These are phyloP conservation scores for Xylaria sp. DNA, from an alignment of 2,329 filamentous ascomycete species.

Conservation along the genomic window DNA sequence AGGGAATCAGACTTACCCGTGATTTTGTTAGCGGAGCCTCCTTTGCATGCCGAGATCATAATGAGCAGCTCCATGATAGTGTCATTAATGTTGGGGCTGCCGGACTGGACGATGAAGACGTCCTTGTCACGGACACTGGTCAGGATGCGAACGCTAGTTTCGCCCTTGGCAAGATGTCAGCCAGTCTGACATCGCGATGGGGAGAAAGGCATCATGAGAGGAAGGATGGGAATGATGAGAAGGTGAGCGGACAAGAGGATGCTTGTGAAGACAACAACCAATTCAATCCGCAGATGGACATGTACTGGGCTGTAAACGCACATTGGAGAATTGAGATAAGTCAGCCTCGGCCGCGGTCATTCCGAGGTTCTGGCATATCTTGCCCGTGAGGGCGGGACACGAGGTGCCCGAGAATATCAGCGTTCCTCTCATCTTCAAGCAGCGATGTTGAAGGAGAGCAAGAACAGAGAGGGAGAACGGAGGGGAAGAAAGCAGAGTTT, in stretches of 20 bases:
- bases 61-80: slow-evolving; percentile 99
- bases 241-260: neutral
- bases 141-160: slow-evolving; percentile 64
- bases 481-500: slow-evolving; percentile 23
- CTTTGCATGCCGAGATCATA: slow-evolving; percentile 98
- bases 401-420: slow-evolving; percentile 64
- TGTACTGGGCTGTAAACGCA: slow-evolving; percentile 37
- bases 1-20: slow-evolving; percentile 59
- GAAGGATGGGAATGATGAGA: neutral
- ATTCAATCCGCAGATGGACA: slow-evolving; percentile 2
- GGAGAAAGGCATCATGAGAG: neutral
- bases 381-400: slow-evolving; percentile 57
- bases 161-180: slow-evolving; percentile 46
- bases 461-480: slow-evolving; percentile 24
- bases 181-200: slow-evolving; percentile 13
- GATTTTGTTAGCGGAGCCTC: slow-evolving; percentile 92
- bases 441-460: slow-evolving; percentile 23
- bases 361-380: slow-evolving; percentile 64
- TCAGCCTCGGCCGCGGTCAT: slow-evolving; percentile 60
- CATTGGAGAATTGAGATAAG: slow-evolving; percentile 66
- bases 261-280: slow-evolving; percentile 3
- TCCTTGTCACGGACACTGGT: slow-evolving; percentile 90
- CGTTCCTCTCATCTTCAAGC: slow-evolving; percentile 54
- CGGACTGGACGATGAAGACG: slow-evolving; percentile 97
- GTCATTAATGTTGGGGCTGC: slow-evolving; percentile 93